A percentile compares a stretch with the other conserved stretches of the same genome.
These are phyloP conservation scores for Blastocladiella britannica DNA, from an alignment of 192 early-diverging fungal genomes.

Conservation along the genomic window DNA sequence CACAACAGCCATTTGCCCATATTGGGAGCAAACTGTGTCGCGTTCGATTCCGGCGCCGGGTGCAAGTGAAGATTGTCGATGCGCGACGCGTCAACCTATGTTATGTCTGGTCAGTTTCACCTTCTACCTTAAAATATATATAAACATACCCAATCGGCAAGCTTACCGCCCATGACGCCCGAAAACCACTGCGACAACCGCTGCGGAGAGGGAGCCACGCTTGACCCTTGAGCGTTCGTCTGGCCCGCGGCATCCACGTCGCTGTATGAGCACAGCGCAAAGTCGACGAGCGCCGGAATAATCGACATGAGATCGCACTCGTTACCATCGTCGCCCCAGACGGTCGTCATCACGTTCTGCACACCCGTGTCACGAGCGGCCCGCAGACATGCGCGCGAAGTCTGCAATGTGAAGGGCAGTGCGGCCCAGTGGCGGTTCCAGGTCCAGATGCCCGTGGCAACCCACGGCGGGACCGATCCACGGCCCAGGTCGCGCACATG, in stretches of 20 bases:
- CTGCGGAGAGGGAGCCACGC: no score
- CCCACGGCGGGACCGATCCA: conserved; percentile 53
- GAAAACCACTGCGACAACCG: conserved; percentile 41
- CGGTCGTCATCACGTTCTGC: conserved; percentile 73
- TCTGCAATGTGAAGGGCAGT: conserved; percentile 57
- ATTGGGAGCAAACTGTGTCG: conserved; percentile 41
- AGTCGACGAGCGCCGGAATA: conserved; percentile 57
- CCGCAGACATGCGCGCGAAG: conserved; percentile 45
- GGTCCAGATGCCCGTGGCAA: conserved; percentile 61
- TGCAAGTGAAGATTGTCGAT: conserved; percentile 24
- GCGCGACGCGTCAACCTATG: conserved; percentile 1
- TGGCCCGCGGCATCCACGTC: conserved; percentile 34
- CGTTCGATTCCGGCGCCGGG: conserved; percentile 18
- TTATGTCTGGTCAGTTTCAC: neutral
- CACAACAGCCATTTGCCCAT: conserved; percentile 69
- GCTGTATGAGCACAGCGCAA: conserved; percentile 53
- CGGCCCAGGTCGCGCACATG: conserved; percentile 66
- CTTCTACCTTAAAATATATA: neutral
- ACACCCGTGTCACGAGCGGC: no score
- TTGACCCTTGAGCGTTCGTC: no score
- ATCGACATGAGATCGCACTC: conserved; percentile 71
- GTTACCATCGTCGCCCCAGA: conserved; percentile 83
- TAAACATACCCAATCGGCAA: conserved; percentile 45
- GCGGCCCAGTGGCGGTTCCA: conserved; percentile 69
- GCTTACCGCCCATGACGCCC: conserved; percentile 55